These are phyloP conservation scores for Citrus hindsii DNA, from an alignment of 345 rosid genomes.

Conservation along the genomic window DNA sequence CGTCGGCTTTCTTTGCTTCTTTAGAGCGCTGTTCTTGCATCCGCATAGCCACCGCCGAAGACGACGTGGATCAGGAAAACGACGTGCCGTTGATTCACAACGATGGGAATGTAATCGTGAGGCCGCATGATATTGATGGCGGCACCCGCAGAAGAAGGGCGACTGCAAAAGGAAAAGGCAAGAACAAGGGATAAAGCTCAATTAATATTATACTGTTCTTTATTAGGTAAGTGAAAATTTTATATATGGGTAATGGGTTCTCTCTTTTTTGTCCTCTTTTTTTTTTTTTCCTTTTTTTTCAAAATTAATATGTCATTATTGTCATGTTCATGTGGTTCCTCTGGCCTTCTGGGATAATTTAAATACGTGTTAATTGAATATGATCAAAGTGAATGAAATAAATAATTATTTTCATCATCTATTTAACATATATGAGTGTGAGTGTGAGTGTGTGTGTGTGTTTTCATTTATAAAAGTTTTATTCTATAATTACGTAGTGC, in stretches of 20 bases:
- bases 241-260: too few relatives aligned
- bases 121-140: conserved; percentile 12
- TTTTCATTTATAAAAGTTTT: too few relatives aligned
- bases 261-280: too few relatives aligned
- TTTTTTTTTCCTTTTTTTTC: too few relatives aligned
- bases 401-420: not conserved
- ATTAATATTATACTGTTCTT: too few relatives aligned
- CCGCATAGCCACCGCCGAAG: conserved; percentile 54
- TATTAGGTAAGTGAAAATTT: too few relatives aligned
- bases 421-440: too few relatives aligned
- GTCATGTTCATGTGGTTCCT: too few relatives aligned
- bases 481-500: too few relatives aligned
- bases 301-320: too few relatives aligned
- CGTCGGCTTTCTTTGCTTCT: conserved; percentile 57
- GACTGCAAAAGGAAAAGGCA: conserved; percentile 17
- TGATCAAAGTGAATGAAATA: not conserved
- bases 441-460: too few relatives aligned
- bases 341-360: too few relatives aligned
- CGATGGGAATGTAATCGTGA: conserved; percentile 33
- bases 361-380: not conserved
- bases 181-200: conserved; percentile 6
- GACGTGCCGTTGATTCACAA: conserved; percentile 50
- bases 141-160: conserved; percentile 27
- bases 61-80: conserved; percentile 36
- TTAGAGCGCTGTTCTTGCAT: conserved; percentile 60